These are phyloP conservation scores for Centrapalus pauciflorus DNA, from an alignment of 129 eudicot species.

Conservation along the genomic window DNA sequence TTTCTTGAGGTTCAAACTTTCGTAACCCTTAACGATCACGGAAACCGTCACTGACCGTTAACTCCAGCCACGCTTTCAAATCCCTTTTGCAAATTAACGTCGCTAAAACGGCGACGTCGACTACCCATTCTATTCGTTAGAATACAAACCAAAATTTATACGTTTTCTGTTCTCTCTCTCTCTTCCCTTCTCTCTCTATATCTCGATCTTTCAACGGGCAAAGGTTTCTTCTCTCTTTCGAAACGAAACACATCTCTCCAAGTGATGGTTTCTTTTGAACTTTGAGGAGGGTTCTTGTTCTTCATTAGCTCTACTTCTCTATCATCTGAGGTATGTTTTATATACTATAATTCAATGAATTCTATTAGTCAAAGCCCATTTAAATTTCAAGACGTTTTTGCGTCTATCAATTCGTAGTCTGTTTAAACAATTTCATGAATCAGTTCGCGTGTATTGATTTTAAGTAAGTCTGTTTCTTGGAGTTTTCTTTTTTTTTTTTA, in stretches of 20 bases:
- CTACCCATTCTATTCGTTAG: constrained; percentile 61
- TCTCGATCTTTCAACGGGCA: constrained; percentile 75
- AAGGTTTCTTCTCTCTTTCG: constrained; percentile 25
- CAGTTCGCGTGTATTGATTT: constrained; percentile 5
- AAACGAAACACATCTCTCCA: constrained; percentile 29
- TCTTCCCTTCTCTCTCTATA: constrained; percentile 26
- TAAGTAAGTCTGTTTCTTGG: background rate
- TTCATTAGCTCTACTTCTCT: constrained; percentile 29
- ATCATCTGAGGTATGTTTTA: constrained; percentile 25
- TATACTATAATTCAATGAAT: background rate
- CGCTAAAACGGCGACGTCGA: constrained; percentile 57
- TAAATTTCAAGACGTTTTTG: background rate
- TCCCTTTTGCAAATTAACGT: constrained; percentile 25
- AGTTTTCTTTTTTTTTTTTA: constrained; percentile 3
- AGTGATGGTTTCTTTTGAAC: constrained; percentile 15
- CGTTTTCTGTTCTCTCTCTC: constrained; percentile 19
- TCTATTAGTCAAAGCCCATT: constrained; percentile 15
- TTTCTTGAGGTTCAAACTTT: constrained; percentile 79
- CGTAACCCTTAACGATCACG: constrained; percentile 43
- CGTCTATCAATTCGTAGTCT: constrained; percentile 8
- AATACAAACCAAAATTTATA: constrained; percentile 52
- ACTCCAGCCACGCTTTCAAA: background rate
- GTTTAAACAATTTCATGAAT: background rate
- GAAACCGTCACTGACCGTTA: constrained; percentile 57
- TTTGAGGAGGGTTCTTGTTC: constrained; percentile 27